Conservation (phyloP, 2,329 filamentous ascomycete genomes). For the Ustulina deusta region DNA sequence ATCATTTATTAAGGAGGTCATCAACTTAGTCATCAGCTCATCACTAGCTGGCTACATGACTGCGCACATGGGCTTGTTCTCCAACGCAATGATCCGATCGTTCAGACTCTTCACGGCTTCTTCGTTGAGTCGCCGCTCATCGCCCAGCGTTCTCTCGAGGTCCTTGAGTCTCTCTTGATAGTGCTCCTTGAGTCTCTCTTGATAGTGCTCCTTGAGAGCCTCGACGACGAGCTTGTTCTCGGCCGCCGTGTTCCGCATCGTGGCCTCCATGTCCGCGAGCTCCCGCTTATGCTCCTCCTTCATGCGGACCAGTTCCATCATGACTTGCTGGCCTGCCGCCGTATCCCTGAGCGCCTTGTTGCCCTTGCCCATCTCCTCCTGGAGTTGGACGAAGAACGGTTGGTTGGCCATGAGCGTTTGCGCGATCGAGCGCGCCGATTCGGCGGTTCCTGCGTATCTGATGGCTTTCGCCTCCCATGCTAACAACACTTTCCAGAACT, state of each 20-base stretch:
- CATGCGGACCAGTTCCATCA: conserved; percentile 67
- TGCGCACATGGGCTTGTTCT: conserved; percentile 41
- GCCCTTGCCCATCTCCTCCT: conserved; percentile 73
- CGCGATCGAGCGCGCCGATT: conserved; percentile 43
- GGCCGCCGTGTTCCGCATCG: conserved; percentile 44
- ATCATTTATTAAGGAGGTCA: background rate
- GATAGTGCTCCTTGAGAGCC: conserved; percentile 48
- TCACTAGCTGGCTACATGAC: conserved; percentile 44
- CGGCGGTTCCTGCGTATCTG: conserved; percentile 43
- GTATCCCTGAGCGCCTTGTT: conserved; percentile 62
- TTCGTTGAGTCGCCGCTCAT: conserved; percentile 49
- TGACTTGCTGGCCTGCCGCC: conserved; percentile 64
- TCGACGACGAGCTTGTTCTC: conserved; percentile 45
- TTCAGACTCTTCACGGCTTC: conserved; percentile 43
- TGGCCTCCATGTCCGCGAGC: conserved; percentile 66
- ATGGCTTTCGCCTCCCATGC: conserved; percentile 48
- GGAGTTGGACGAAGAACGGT: conserved; percentile 74
- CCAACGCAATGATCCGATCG: conserved; percentile 44
- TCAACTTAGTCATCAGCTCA: background rate
- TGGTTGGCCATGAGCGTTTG: conserved; percentile 65
- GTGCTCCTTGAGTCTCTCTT: conserved; percentile 44
- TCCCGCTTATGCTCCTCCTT: conserved; percentile 71
- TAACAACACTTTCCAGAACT: conserved; percentile 55
- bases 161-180: conserved; percentile 44
- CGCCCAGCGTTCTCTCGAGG: conserved; percentile 45